Evolutionary conservation across 768 basidiomycete genomes (phyloP), one percentile per base, ranked within the genome.

Genomic region (Agaricus sinodeliciosus): DNA sequence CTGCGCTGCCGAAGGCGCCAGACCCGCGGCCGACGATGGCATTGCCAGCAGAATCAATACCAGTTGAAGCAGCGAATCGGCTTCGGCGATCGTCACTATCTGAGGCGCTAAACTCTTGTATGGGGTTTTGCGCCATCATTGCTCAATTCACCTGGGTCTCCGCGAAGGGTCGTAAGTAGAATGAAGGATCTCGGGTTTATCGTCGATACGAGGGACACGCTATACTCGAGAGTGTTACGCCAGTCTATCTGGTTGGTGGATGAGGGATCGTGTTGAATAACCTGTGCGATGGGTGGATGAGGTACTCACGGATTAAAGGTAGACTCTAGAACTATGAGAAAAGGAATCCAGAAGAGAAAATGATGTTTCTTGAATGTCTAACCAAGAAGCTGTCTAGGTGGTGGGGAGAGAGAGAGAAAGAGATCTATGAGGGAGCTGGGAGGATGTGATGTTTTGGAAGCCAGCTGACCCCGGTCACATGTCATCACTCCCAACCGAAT

Each of bases 1-100:
- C 71, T 40, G 78, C 75, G 48, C 74, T 71, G 39, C 68, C 65
- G 43, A 67, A 64, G 39, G 68, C n/a, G 16, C 51, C 43, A 37
- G 43, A 46, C 12, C 51, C 51, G 3, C 51, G 43, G 13, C 51
- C 37, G 6, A 53, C 28, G 19, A 45, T 36, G 11, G 27, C 51
- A 19, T 25, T 19, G n/a, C 36, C 51, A 28, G 43, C 12, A 25
- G 35, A 37, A 40, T 53, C 51, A 46, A 47, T 40, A 11, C 44
- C 51, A 13, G 25, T 47, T 46, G 51, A 53, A 28, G 16, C n/a
- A 39, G 51, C 51, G 27, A 40, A 47, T 31, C 51, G 51, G 43
- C 44, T 53, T 46, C 19, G 37, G 35, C 51, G 43, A 44, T 53
- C 44, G 27, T 47, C 44, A 13, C 46, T 44, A 28, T 53, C 51